These are phyloP conservation scores for Phytophthora nicotianae DNA, from an alignment of 352 stramenopile species.

Conservation along the genomic window DNA sequence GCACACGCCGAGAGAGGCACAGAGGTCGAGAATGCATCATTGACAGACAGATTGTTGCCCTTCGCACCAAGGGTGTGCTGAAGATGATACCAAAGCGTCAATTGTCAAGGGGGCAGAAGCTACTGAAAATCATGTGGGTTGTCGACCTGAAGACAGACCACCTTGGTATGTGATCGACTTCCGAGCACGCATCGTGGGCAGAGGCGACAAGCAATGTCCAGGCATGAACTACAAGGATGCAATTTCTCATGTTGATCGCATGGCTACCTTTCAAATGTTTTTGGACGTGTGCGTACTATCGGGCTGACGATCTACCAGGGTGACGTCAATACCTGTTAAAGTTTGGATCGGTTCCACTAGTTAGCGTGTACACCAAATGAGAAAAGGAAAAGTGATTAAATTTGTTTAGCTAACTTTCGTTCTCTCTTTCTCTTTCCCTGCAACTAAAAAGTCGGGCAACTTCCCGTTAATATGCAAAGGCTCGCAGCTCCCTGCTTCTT, in stretches of 20 bases:
- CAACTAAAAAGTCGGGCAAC: too few relatives aligned
- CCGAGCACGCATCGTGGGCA: slow-evolving; percentile 12
- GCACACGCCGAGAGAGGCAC: too few relatives aligned
- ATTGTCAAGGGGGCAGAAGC: neutral
- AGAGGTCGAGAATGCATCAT: neutral
- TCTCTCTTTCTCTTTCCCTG: too few relatives aligned
- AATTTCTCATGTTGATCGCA: slow-evolving; percentile 6
- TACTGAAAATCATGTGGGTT: slow-evolving; percentile 20
- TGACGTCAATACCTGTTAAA: neutral
- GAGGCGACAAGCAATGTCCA: slow-evolving; percentile 9
- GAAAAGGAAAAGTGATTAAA: too few relatives aligned
- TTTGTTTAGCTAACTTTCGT: too few relatives aligned
- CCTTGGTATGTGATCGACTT: slow-evolving; percentile 11
- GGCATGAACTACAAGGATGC: slow-evolving; percentile 14
- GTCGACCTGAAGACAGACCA: slow-evolving; percentile 14
- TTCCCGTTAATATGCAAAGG: too few relatives aligned
- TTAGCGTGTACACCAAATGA: too few relatives aligned
- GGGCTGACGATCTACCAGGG: neutral
- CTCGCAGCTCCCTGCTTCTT: too few relatives aligned
- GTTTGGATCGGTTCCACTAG: too few relatives aligned
- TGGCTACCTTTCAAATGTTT: neutral
- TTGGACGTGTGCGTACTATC: neutral
- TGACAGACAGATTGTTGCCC: neutral
- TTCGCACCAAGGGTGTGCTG: neutral
- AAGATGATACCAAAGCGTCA: neutral